Percentiles rank a stretch among this genome's conserved stretches.
These are phyloP conservation scores for Coniochaeta hoffmannii DNA, from an alignment of 2,329 filamentous ascomycete genomes.

Conservation along the genomic window DNA sequence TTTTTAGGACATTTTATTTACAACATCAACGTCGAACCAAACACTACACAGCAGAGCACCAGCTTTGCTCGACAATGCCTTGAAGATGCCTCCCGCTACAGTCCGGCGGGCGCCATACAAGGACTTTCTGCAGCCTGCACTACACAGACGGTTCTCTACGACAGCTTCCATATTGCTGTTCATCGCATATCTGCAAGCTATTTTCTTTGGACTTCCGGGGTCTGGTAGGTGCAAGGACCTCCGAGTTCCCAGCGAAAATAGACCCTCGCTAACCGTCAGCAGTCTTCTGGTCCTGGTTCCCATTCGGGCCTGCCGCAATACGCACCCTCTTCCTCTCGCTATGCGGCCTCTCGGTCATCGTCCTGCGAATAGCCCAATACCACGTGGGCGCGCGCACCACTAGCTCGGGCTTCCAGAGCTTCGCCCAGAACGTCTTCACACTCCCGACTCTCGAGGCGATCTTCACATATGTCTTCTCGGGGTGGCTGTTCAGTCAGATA, in stretches of 20 bases:
- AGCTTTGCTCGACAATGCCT: conserved; percentile 29
- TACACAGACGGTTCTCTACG: conserved; percentile 80
- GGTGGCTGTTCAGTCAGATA: conserved; percentile 70
- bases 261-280: background rate
- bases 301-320: conserved; percentile 66
- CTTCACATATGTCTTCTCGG: conserved; percentile 70
- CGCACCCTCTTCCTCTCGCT: conserved; percentile 70
- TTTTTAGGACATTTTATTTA: conserved; percentile 8
- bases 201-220: conserved; percentile 45
- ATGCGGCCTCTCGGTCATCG: conserved; percentile 68
- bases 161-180: conserved; percentile 63
- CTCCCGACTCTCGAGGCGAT: conserved; percentile 61
- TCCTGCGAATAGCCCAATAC: conserved; percentile 79
- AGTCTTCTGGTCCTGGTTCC: conserved; percentile 39
- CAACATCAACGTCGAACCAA: background rate
- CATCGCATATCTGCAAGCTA: conserved; percentile 65
- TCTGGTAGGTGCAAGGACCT: background rate
- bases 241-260: background rate
- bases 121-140: conserved; percentile 81
- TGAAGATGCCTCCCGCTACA: conserved; percentile 43
- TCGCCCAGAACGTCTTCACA: conserved; percentile 49
- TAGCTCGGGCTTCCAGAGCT: conserved; percentile 57
- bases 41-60: background rate
- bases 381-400: conserved; percentile 69
- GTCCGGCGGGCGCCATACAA: conserved; percentile 62